Conservation (phyloP, 1,284 basidiomycete species). For the Hymenochaete sp. region DNA sequence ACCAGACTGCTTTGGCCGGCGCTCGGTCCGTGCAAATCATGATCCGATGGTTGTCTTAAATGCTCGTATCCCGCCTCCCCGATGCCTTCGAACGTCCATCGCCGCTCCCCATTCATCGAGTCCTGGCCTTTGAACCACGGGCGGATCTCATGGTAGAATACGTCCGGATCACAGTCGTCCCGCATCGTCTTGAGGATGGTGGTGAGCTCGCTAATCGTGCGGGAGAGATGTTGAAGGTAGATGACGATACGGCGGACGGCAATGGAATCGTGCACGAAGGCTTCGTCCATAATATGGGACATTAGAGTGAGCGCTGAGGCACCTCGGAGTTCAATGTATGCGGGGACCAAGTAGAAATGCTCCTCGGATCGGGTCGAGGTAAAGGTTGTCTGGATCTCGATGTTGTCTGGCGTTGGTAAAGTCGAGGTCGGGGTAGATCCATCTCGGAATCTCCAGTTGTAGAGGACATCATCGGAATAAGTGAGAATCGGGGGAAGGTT, state of each 20-base stretch:
- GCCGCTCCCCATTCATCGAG: conserved; percentile 46
- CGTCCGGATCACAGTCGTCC: conserved; percentile 66
- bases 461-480: conserved; percentile 90
- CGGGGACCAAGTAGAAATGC: conserved; percentile 84
- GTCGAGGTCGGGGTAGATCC: conserved; percentile 5
- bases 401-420: conserved; percentile 44
- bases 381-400: conserved; percentile 64
- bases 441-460: conserved; percentile 70
- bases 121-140: conserved; percentile 92
- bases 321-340: conserved; percentile 88
- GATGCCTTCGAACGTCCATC: conserved; percentile 80
- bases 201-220: conserved; percentile 59
- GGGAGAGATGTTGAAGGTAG: conserved; percentile 62
- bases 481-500: conserved; percentile 87
- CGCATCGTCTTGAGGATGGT: conserved; percentile 56
- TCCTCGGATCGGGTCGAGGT: conserved; percentile 80
- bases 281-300: conserved; percentile 85
- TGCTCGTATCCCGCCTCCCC: conserved; percentile 37
- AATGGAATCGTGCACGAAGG: conserved; percentile 79
- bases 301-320: conserved; percentile 81
- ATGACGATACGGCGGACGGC: conserved; percentile 65
- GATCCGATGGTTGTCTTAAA: conserved; percentile 36
- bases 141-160: conserved; percentile 80
- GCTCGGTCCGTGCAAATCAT: conserved; percentile 76
- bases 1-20: conserved; percentile 88